Percentiles rank a stretch among this genome's conserved stretches.
Evolutionary conservation across 2,329 filamentous ascomycete species (phyloP).

Genomic region (Alternaria viburni): DNA sequence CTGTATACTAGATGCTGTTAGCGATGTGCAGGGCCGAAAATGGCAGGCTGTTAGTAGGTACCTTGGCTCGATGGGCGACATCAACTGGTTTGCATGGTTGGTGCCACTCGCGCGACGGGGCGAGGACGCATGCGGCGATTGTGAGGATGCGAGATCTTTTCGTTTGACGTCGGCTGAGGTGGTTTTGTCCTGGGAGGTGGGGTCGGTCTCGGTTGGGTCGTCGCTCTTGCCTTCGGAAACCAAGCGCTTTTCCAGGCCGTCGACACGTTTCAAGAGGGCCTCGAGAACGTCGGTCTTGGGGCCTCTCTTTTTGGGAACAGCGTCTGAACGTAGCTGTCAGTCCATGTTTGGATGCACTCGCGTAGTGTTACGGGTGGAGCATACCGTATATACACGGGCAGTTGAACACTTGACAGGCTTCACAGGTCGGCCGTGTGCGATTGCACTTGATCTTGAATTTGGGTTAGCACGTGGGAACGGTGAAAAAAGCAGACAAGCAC

Average conservation of each 20-base stretch:
- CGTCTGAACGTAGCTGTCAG: constrained; percentile 62
- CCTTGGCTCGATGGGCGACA: constrained; percentile 49
- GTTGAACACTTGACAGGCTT: constrained; percentile 88
- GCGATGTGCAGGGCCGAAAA: constrained; percentile 14
- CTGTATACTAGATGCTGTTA: constrained; percentile 35
- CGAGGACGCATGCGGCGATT: constrained; percentile 32
- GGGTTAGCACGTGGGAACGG: constrained; percentile 18
- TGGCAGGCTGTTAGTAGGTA: constrained; percentile 19
- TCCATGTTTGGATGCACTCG: constrained; percentile 6
- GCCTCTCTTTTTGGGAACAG: constrained; percentile 85
- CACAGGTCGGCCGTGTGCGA: constrained; percentile 80
- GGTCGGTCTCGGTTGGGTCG: constrained; percentile 36
- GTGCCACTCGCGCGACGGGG: constrained; percentile 29
- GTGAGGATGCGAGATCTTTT: constrained; percentile 24
- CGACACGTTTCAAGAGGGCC: constrained; percentile 81
- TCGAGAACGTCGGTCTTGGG: constrained; percentile 90
- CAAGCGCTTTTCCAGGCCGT: constrained; percentile 80
- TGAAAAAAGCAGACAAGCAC: constrained; percentile 9
- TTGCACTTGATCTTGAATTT: constrained; percentile 84
- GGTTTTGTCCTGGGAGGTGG: constrained; percentile 20
- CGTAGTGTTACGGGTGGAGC: constrained; percentile 14
- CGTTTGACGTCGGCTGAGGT: constrained; percentile 27
- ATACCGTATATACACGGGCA: constrained; percentile 87
- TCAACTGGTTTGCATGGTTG: constrained; percentile 39
- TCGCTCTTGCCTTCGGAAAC: constrained; percentile 62